phyloP scores from a whole-genome alignment of 108 stramenopile species.

The Chaetoceros muelleri region DNA sequence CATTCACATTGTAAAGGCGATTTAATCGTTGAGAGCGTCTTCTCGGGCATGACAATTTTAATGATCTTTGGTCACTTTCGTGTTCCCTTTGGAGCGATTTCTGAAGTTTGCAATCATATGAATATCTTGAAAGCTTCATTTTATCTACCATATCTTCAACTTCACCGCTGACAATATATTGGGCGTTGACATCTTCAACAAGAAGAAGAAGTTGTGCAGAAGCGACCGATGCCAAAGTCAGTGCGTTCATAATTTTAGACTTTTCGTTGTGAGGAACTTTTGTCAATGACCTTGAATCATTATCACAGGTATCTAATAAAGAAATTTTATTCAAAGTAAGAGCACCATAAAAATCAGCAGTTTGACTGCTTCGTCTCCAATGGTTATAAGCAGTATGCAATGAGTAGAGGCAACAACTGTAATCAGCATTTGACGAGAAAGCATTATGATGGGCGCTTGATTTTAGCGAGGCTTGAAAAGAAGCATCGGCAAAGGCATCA shows the following conservation, averaged over 20 bases:
- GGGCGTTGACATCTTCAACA: constrained; percentile 21
- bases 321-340: constrained; percentile 23
- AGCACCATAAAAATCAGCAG: constrained; percentile 57
- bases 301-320: no score
- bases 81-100: constrained; percentile 16
- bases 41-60: no score
- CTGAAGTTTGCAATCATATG: no score
- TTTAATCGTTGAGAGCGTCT: constrained; percentile 4
- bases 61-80: constrained; percentile 8
- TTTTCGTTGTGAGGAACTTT: no score
- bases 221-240: constrained; percentile 40
- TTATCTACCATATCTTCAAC: no score
- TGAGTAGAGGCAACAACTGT: constrained; percentile 62
- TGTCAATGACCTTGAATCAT: no score
- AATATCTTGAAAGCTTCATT: no score
- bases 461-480: not conserved
- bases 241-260: constrained; percentile 35
- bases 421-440: constrained; percentile 52
- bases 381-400: constrained; percentile 63
- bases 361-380: constrained; percentile 64
- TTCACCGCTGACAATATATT: constrained; percentile 30
- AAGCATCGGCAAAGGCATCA: constrained; percentile 32
- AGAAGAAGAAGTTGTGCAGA: constrained; percentile 38
- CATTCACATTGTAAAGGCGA: constrained; percentile 32
- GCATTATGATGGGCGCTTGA: not conserved